phyloP scores from a whole-genome alignment of 192 early-diverging fungal genomes.

The Umbelopsis sp. region DNA sequence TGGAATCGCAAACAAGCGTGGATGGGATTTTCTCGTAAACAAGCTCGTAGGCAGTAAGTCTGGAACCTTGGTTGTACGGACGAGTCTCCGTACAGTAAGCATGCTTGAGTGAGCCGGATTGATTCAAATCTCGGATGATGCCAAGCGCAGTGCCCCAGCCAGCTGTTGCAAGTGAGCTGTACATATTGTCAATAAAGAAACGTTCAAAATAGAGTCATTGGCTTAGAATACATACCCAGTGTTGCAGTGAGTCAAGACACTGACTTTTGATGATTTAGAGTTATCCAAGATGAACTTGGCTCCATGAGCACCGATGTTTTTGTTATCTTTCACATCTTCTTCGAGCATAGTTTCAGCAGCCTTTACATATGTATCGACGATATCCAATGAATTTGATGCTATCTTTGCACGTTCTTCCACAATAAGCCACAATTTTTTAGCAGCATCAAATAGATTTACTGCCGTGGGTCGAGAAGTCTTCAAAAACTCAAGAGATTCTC shows the following conservation, averaged over 20 bases:
- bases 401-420: conserved; percentile 35
- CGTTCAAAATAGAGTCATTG: background rate
- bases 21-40: conserved; percentile 90
- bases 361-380: conserved; percentile 66
- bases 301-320: conserved; percentile 80
- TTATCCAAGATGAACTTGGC: conserved; percentile 71
- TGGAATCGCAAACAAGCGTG: conserved; percentile 90
- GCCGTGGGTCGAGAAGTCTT: conserved; percentile 93
- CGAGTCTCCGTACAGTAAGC: conserved; percentile 96
- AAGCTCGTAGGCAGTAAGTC: conserved; percentile 95
- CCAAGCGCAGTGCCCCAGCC: conserved; percentile 94
- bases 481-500: conserved; percentile 70
- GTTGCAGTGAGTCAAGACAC: conserved; percentile 96
- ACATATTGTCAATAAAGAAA: conserved; percentile 20
- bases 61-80: conserved; percentile 97
- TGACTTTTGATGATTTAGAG: conserved; percentile 41
- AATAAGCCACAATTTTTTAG: conserved; percentile 46
- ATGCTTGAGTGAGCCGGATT: conserved; percentile 58
- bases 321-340: conserved; percentile 86
- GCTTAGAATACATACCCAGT: conserved; percentile 68
- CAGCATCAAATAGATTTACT: conserved; percentile 95
- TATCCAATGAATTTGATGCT: conserved; percentile 38
- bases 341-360: conserved; percentile 84
- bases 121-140: conserved; percentile 82
- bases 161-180: conserved; percentile 73